These are phyloP conservation scores for Rosa multiflora DNA, from an alignment of 306 rosid genomes.

Conservation along the genomic window DNA sequence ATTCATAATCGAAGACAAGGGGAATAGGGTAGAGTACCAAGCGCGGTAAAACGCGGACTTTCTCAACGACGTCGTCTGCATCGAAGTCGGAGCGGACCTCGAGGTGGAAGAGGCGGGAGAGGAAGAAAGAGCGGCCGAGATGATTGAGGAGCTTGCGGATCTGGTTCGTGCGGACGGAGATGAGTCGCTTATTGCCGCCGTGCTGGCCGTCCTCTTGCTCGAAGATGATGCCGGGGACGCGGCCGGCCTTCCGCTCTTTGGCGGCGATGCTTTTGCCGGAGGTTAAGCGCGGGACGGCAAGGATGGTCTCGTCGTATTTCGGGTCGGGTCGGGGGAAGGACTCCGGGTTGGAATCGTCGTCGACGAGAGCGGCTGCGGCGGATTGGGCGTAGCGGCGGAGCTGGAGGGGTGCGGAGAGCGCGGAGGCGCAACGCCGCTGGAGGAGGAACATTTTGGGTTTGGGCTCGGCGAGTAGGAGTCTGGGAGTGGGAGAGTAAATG, in stretches of 20 bases:
- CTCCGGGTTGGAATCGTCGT: constrained; percentile 31
- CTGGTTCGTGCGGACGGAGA: constrained; percentile 73
- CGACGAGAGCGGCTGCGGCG: constrained; percentile 29
- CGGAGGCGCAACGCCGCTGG: constrained; percentile 23
- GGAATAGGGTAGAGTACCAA: constrained; percentile 31
- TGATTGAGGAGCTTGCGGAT: constrained; percentile 74
- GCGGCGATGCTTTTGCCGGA: constrained; percentile 70
- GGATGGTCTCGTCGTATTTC: constrained; percentile 66
- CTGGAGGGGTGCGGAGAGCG: constrained; percentile 30
- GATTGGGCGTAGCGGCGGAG: constrained; percentile 49
- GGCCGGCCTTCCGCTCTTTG: constrained; percentile 77
- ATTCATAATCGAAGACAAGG: background rate
- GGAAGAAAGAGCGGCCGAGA: constrained; percentile 77
- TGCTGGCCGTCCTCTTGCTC: constrained; percentile 84
- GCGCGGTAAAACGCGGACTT: constrained; percentile 81
- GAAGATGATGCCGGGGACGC: constrained; percentile 80
- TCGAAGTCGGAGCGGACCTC: constrained; percentile 60
- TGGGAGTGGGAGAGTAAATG: too few relatives aligned
- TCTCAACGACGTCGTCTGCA: constrained; percentile 51
- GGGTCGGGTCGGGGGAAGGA: constrained; percentile 68
- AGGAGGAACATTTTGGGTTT: background rate
- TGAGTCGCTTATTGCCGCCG: constrained; percentile 93
- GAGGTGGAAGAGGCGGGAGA: constrained; percentile 73
- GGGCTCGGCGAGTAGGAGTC: too few relatives aligned
- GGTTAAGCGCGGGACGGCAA: constrained; percentile 58